Evolutionary conservation across 1,139 yeast genomes (phyloP), one percentile per base, ranked within the genome.

Genomic region (Candida sojae): DNA sequence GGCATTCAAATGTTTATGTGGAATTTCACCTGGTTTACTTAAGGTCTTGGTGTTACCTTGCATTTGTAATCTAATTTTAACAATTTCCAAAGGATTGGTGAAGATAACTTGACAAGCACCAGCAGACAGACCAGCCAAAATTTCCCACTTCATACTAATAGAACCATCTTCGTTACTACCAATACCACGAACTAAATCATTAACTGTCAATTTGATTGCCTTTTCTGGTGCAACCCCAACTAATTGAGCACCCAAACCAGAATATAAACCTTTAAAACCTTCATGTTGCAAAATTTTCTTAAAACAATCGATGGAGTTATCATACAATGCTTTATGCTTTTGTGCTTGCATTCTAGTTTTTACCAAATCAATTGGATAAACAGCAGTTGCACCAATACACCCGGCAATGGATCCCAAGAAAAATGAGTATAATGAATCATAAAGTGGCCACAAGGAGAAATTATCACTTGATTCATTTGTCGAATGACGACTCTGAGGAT

Each of bases 291-390:
- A 54, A 48, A 92, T 91, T 62, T 91, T 91, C 46, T 77, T 74
- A 67, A 91, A 86, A 70, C 98, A 93, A 66, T 93, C 98, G 30
- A 84, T 54, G 7, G 97, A 91, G 63, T 88, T 91, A 55, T 81
- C 82, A 70, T 93, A 93, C 45, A 78, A 70, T 21, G 89, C 79
- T 38, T 86, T 75, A 53, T 84, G 80, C 58, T 91, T 83, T 72
- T 93, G 98, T 54, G 96, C 96, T 71, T 93, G 99, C 96, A 93
- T 90, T 67, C 98, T 83, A 4, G 99, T 93, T 73, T 93, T 93
- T 56, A 93, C 93, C 66, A 93, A 78, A 71, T 93, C 99, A 59
- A 93, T 93, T 40, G 99, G 99, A 65, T 93, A 93, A 41, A 93
- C 99, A n/a, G 88, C 91, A 8, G 97, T 89, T 26, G 99, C 98